A percentile compares a stretch with the other conserved stretches of the same genome.
phyloP scores from a whole-genome alignment of 1,139 yeast genomes.

The Zygosaccharomyces sapae region DNA sequence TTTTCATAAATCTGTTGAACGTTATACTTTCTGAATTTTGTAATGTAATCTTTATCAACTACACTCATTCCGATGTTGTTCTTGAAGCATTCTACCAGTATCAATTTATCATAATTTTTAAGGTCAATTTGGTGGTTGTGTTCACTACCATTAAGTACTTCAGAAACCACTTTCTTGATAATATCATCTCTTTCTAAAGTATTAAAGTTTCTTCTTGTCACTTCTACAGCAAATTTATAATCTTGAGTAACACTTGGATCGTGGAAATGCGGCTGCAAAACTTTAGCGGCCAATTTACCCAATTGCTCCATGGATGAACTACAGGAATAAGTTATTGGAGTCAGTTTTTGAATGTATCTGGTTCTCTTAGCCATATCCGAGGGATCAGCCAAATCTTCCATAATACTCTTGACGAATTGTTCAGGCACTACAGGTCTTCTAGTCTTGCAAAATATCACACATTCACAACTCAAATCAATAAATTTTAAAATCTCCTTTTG shows the following conservation, averaged over 20 bases:
- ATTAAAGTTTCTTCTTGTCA: slow-evolving; percentile 74
- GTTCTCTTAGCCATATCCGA: slow-evolving; percentile 47
- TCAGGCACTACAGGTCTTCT: slow-evolving; percentile 78
- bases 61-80: slow-evolving; percentile 79
- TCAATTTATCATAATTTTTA: slow-evolving; percentile 71
- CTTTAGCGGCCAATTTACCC: slow-evolving; percentile 51
- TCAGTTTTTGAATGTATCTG: slow-evolving; percentile 69
- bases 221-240: slow-evolving; percentile 73
- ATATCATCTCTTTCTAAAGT: slow-evolving; percentile 64
- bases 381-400: slow-evolving; percentile 53
- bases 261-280: slow-evolving; percentile 69
- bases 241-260: slow-evolving; percentile 46
- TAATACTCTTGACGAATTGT: slow-evolving; percentile 56
- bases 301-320: slow-evolving; percentile 69
- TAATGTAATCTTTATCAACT: slow-evolving; percentile 54
- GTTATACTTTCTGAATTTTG: slow-evolving; percentile 49
- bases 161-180: slow-evolving; percentile 64
- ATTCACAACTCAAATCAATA: slow-evolving; percentile 74
- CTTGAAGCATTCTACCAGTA: slow-evolving; percentile 83
- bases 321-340: slow-evolving; percentile 76
- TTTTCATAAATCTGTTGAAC: slow-evolving; percentile 60
- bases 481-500: slow-evolving; percentile 53
- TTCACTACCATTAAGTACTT: slow-evolving; percentile 55
- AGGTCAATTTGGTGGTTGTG: slow-evolving; percentile 76
- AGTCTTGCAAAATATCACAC: slow-evolving; percentile 77